phyloP scores from a whole-genome alignment of 805 yeast species.

The Starmera amethionina region DNA sequence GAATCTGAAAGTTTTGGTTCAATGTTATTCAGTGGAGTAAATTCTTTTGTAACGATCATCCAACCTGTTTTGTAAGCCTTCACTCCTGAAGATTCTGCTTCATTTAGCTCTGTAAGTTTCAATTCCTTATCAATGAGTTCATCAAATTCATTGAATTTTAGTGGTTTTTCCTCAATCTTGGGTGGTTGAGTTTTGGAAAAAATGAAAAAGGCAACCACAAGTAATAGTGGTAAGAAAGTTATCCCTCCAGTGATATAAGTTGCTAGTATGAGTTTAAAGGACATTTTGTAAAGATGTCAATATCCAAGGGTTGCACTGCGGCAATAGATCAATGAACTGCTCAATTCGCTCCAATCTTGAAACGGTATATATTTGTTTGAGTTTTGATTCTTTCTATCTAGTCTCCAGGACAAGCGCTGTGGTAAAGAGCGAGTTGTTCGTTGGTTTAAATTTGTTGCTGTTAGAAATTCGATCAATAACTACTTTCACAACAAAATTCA shows the following conservation, averaged over 20 bases:
- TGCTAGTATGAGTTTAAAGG: constrained; percentile 17
- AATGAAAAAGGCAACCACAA: constrained; percentile 29
- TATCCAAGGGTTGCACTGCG: not conserved
- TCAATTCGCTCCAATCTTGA: not conserved
- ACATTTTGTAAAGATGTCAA: constrained; percentile 13
- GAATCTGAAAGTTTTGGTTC: not conserved
- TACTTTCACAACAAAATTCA: no score
- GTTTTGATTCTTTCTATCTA: no score
- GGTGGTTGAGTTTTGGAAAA: constrained; percentile 25
- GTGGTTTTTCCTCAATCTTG: constrained; percentile 15
- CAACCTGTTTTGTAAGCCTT: constrained; percentile 63
- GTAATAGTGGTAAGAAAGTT: constrained; percentile 59
- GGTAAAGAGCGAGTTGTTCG: no score
- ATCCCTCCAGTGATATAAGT: constrained; percentile 71
- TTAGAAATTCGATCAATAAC: no score
- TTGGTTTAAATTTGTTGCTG: no score
- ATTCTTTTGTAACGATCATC: constrained; percentile 78
- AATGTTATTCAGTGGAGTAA: constrained; percentile 35
- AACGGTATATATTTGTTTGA: not conserved
- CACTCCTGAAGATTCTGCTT: constrained; percentile 48
- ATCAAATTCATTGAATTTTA: constrained; percentile 15
- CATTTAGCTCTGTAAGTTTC: constrained; percentile 59
- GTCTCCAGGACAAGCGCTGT: no score
- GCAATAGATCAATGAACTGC: not conserved
- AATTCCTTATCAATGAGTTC: constrained; percentile 22